Evolutionary conservation across 441 rosid genomes (phyloP).

Genomic region (Flueggea neowawraea): DNA sequence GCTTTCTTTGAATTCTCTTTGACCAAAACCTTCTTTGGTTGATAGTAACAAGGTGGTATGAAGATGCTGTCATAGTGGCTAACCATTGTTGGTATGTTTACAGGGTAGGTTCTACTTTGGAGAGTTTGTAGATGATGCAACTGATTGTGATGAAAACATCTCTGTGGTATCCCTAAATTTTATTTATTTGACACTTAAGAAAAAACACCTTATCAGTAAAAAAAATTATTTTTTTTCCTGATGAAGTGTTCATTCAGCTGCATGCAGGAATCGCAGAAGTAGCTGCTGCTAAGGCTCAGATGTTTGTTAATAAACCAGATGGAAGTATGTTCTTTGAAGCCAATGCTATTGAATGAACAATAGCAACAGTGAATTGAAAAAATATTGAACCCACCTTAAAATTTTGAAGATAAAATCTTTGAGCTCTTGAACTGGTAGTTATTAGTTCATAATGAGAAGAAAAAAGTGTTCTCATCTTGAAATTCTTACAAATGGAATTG

Average conservation of each 20-base stretch:
- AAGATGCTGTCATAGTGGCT: conserved; percentile 6
- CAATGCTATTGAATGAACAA: conserved; percentile 3
- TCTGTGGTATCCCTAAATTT: conserved; percentile 47
- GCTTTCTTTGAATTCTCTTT: conserved; percentile 1
- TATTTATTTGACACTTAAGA: conserved; percentile 5
- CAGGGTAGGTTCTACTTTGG: conserved; percentile 99
- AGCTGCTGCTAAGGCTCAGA: conserved; percentile 96
- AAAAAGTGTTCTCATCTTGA: too few species aligned
- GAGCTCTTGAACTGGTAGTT: too few species aligned
- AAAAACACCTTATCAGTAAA: conserved; percentile 9
- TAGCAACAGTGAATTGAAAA: not conserved
- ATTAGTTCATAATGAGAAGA: too few species aligned
- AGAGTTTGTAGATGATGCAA: conserved; percentile 51
- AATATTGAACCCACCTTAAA: not conserved
- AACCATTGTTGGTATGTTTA: conserved; percentile 15
- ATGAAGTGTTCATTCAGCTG: conserved; percentile 46
- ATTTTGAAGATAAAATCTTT: too few species aligned
- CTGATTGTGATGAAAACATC: conserved; percentile 66
- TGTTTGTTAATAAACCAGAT: conserved; percentile 90
- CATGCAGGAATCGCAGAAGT: conserved; percentile 93
- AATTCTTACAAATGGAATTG: too few species aligned
- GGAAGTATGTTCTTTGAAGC: conserved; percentile 58
- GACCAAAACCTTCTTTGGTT: not conserved
- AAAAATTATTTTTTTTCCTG: conserved; percentile 7
- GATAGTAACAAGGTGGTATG: not conserved